Evolutionary conservation across 768 basidiomycete species (phyloP).

Genomic region (Lentinula boryana): DNA sequence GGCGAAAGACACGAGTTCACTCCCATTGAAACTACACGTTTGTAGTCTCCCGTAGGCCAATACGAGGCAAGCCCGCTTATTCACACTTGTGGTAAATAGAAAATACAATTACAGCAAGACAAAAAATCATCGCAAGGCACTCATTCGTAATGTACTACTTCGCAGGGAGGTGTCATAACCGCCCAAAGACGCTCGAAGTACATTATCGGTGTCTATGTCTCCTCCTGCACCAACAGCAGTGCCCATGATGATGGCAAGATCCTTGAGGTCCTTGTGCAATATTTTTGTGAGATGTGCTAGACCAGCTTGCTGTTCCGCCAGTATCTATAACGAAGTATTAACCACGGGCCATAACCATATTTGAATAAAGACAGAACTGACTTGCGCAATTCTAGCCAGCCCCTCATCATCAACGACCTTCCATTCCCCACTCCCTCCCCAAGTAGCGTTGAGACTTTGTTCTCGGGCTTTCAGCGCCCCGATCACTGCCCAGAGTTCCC

Average conservation of each 20-base stretch:
- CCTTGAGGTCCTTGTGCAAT: conserved; percentile 55
- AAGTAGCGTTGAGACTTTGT: conserved; percentile 33
- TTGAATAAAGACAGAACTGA: conserved; percentile 18
- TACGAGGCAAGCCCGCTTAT: no score
- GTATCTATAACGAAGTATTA: conserved; percentile 39
- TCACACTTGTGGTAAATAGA: not conserved
- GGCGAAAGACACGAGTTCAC: not conserved
- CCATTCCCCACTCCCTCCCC: conserved; percentile 52
- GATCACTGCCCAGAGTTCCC: conserved; percentile 82
- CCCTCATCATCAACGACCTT: conserved; percentile 86
- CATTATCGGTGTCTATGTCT: conserved; percentile 13
- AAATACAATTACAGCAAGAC: not conserved
- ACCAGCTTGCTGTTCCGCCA: conserved; percentile 74
- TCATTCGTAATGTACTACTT: conserved; percentile 1
- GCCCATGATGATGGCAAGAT: conserved; percentile 60
- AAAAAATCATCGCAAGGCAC: not conserved
- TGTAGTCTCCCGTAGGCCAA: no score
- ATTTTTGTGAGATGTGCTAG: conserved; percentile 77
- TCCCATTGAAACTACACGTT: not conserved
- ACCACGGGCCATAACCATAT: not conserved
- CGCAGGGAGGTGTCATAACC: not conserved
- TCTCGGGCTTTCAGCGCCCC: conserved; percentile 63
- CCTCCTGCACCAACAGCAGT: conserved; percentile 26
- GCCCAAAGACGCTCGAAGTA: not conserved
- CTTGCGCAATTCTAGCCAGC: conserved; percentile 69